Evolutionary conservation across 352 stramenopile species (phyloP).

Genomic region (Pythium sp.): DNA sequence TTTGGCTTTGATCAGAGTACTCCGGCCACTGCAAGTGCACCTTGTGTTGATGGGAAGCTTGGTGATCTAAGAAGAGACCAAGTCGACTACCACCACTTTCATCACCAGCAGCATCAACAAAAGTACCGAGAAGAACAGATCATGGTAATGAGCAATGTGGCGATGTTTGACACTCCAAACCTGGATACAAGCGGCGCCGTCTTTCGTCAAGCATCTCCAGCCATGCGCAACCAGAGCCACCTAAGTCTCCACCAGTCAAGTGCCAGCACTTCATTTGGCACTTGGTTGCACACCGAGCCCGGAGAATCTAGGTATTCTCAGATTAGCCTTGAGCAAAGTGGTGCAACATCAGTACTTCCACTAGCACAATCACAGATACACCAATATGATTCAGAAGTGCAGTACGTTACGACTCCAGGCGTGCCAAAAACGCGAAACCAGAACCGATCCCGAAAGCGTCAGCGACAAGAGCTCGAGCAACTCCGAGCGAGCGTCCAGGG

Average conservation of each 20-base stretch:
- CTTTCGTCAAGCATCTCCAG: background rate
- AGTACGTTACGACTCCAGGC: slow-evolving; percentile 20
- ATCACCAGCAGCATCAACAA: background rate
- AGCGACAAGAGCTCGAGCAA: slow-evolving; percentile 2
- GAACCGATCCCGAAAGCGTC: slow-evolving; percentile 25
- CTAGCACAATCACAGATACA: background rate
- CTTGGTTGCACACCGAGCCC: background rate
- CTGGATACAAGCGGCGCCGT: background rate
- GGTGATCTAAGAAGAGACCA: background rate
- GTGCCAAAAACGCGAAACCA: slow-evolving; percentile 49
- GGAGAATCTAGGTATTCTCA: background rate
- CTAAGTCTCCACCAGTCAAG: background rate
- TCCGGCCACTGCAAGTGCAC: background rate
- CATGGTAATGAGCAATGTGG: background rate
- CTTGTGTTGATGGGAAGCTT: background rate
- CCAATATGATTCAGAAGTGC: background rate
- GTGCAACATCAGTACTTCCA: background rate
- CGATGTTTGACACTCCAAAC: background rate
- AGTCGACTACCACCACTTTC: background rate
- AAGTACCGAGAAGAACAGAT: background rate
- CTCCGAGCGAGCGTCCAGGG: background rate
- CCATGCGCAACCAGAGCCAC: background rate
- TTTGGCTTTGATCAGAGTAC: slow-evolving; percentile 21
- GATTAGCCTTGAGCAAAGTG: background rate
- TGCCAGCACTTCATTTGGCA: background rate